Conservation (phyloP, 345 rosid genomes). For the Kandelia obovata region DNA sequence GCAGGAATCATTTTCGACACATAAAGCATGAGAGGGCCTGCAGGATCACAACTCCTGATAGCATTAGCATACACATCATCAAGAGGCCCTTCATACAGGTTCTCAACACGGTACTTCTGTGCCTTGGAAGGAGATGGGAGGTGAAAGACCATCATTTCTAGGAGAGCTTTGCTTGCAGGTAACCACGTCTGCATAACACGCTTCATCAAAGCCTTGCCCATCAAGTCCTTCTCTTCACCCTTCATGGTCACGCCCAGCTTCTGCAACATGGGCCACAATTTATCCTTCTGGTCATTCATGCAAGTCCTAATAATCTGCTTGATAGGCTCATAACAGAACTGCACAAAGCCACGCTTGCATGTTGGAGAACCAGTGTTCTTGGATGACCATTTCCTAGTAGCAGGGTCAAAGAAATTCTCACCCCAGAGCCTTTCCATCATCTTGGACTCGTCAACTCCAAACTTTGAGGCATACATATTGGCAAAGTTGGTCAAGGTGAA, state of each 20-base stretch:
- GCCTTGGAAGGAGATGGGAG: conserved; percentile 72
- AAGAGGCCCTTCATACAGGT: conserved; percentile 79
- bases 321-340: conserved; percentile 84
- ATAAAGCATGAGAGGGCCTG: conserved; percentile 83
- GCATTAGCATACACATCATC: conserved; percentile 74
- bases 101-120: conserved; percentile 79
- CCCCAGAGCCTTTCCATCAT: conserved; percentile 92
- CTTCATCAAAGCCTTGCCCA: conserved; percentile 80
- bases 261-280: conserved; percentile 75
- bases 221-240: conserved; percentile 68
- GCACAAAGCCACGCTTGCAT: conserved; percentile 85
- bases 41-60: conserved; percentile 74
- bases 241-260: conserved; percentile 67
- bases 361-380: conserved; percentile 66
- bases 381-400: conserved; percentile 70
- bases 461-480: conserved; percentile 81
- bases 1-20: conserved; percentile 94
- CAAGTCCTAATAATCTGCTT: conserved; percentile 73
- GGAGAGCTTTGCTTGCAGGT: conserved; percentile 65
- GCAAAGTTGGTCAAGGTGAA: conserved; percentile 76
- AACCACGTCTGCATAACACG: conserved; percentile 94
- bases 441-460: conserved; percentile 66
- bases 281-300: conserved; percentile 85
- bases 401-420: conserved; percentile 77
- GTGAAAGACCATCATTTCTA: conserved; percentile 86